Evolutionary conservation across 768 basidiomycete species (phyloP), one percentile per base, ranked within the genome.

Genomic region (Mycena capillaripes): DNA sequence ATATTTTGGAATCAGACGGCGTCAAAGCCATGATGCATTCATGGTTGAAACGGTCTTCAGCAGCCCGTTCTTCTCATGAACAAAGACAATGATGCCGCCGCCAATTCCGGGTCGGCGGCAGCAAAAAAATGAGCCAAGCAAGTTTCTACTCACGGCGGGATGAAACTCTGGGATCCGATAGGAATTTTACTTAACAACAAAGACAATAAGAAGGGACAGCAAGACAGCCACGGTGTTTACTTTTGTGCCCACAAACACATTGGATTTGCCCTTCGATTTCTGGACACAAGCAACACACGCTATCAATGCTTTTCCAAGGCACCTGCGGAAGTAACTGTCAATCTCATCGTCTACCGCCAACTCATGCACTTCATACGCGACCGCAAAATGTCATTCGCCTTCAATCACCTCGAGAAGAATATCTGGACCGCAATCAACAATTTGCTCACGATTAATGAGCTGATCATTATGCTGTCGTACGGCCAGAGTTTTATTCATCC

Each of bases 201-300:
- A 70, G 76, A 81, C 66, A 78, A 83, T 56, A 84, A 83, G 70
- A 81, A 81, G 38, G 84, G 83, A 21, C 76, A 81, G 56, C 78
- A 80, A 65, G 79, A 82, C 72, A 29, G 58, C 3, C 75, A 77
- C 66, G 32, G 63, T 1, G 62, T 30, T 40, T 78, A 72, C 66
- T 77, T 68, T 40, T 73, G 77, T n/a, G 21, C 62, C 6, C 68
- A 75, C 30, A 79, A n/a, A n/a, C n/a, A n/a, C n/a, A n/a, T n/a
- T n/a, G n/a, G n/a, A n/a, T n/a, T n/a, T n/a, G n/a, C n/a, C n/a
- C n/a, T n/a, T n/a, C n/a, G n/a, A n/a, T n/a, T n/a, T n/a, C n/a
- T n/a, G n/a, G n/a, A n/a, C n/a, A n/a, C n/a, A n/a, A n/a, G n/a
- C n/a, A n/a, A n/a, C n/a, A n/a, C n/a, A n/a, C n/a, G n/a, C n/a